These are phyloP conservation scores for Viola pubescens DNA, from an alignment of 441 rosid genomes.

Conservation along the genomic window DNA sequence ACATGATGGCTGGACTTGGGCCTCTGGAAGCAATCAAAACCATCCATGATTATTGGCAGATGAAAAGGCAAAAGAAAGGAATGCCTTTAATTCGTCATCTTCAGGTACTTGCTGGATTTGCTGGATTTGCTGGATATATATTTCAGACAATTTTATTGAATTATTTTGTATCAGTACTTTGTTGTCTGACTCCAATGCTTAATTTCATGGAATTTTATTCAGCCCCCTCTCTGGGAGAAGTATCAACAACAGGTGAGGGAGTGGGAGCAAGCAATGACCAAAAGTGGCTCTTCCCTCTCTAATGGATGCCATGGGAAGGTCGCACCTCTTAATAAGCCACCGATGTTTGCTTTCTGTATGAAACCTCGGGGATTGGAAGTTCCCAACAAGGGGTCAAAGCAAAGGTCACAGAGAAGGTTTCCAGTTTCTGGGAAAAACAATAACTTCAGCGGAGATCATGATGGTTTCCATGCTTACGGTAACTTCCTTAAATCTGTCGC, in stretches of 20 bases:
- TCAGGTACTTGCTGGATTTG: slow-evolving; percentile 49
- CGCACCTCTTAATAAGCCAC: slow-evolving; percentile 58
- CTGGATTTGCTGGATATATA: slow-evolving; percentile 1
- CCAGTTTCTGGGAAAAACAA: slow-evolving; percentile 55
- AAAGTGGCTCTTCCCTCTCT: slow-evolving; percentile 26
- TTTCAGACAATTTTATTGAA: background rate
- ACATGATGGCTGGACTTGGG: slow-evolving; percentile 49
- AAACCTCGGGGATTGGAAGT: slow-evolving; percentile 96
- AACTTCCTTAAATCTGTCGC: slow-evolving; percentile 3
- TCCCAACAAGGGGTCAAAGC: slow-evolving; percentile 81
- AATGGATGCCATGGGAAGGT: slow-evolving; percentile 48
- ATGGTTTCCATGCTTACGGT: slow-evolving; percentile 46
- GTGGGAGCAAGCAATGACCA: slow-evolving; percentile 63
- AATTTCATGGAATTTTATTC: slow-evolving; percentile 18
- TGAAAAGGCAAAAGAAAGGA: slow-evolving; percentile 74
- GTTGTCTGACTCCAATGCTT: background rate
- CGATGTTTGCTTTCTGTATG: slow-evolving; percentile 91
- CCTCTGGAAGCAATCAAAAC: slow-evolving; percentile 37
- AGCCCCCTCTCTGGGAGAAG: slow-evolving; percentile 93
- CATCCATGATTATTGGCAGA: slow-evolving; percentile 63
- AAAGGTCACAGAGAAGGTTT: slow-evolving; percentile 63
- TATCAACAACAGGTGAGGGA: slow-evolving; percentile 71
- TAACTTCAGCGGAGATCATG: slow-evolving; percentile 44
- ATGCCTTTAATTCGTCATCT: slow-evolving; percentile 91
- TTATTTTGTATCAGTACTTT: slow-evolving; percentile 2